Conservation (phyloP, 23 red algal species). For the Chondrus crispus region DNA sequence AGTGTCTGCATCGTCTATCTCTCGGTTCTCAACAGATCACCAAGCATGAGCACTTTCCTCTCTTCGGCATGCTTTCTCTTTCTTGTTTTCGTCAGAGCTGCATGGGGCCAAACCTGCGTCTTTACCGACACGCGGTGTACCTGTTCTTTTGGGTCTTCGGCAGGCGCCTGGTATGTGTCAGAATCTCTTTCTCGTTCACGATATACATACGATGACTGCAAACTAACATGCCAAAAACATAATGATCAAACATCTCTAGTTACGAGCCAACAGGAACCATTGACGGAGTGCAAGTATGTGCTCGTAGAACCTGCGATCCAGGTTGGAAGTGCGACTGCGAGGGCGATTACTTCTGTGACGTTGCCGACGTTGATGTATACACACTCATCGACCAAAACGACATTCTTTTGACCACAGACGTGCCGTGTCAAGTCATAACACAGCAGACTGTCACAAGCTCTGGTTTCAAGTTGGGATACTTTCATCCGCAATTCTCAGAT, state of each 20-base stretch:
- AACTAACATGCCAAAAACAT: neutral
- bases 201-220: neutral
- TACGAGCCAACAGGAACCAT: constrained; percentile 25
- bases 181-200: neutral
- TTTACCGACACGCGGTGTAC: constrained; percentile 48
- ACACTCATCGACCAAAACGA: constrained; percentile 33
- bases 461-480: constrained; percentile 39
- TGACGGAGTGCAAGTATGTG: constrained; percentile 21
- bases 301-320: constrained; percentile 27
- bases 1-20: too few relatives aligned
- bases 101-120: constrained; percentile 15
- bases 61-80: too few relatives aligned
- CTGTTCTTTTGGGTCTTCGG: constrained; percentile 44
- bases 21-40: too few relatives aligned
- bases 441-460: constrained; percentile 40
- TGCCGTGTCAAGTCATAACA: constrained; percentile 13
- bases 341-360: constrained; percentile 44
- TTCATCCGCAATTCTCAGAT: constrained; percentile 53
- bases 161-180: constrained; percentile 30
- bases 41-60: too few relatives aligned
- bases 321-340: constrained; percentile 43
- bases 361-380: constrained; percentile 34
- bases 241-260: neutral
- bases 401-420: constrained; percentile 17
- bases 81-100: neutral